Conservation (phyloP, 2,329 filamentous ascomycete species). For the Hypoxylon sp. region DNA sequence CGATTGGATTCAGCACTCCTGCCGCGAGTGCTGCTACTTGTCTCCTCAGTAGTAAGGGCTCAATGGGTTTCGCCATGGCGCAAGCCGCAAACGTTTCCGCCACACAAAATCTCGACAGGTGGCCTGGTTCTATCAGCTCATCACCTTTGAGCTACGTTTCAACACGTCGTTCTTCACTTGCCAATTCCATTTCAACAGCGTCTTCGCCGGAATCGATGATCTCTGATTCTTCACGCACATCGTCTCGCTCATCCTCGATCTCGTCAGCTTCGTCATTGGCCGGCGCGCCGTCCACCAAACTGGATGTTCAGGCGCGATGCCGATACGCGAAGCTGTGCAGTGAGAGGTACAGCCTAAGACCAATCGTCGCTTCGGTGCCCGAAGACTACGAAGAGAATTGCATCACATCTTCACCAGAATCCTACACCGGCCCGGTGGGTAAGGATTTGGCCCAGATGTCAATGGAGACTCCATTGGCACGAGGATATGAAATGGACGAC, state of each 20-base stretch:
- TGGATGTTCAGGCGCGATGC: slow-evolving; percentile 75
- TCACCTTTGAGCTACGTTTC: slow-evolving; percentile 68
- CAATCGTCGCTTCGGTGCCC: slow-evolving; percentile 69
- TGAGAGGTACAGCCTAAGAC: slow-evolving; percentile 68
- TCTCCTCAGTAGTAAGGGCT: slow-evolving; percentile 65
- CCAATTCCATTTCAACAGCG: slow-evolving; percentile 73
- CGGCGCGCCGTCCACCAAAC: slow-evolving; percentile 71
- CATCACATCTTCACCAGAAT: slow-evolving; percentile 70
- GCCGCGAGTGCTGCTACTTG: slow-evolving; percentile 69
- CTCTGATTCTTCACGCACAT: slow-evolving; percentile 73
- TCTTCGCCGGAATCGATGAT: slow-evolving; percentile 79
- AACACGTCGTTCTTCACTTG: slow-evolving; percentile 73
- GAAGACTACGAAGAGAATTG: slow-evolving; percentile 68
- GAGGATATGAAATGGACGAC: slow-evolving; percentile 65
- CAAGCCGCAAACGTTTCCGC: slow-evolving; percentile 65
- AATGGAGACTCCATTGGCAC: slow-evolving; percentile 63
- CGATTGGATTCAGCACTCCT: slow-evolving; percentile 71
- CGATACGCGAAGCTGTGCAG: slow-evolving; percentile 71
- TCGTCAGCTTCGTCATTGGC: slow-evolving; percentile 73
- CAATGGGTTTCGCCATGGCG: slow-evolving; percentile 73
- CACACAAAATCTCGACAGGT: slow-evolving; percentile 67
- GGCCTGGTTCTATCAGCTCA: slow-evolving; percentile 63
- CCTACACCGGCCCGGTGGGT: slow-evolving; percentile 67
- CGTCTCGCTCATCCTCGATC: slow-evolving; percentile 76
- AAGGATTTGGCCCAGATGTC: slow-evolving; percentile 67